Base-by-base conservation (phyloP, 2,329 filamentous ascomycete species). In the Phaeosphaeriaceae sp. region DNA sequence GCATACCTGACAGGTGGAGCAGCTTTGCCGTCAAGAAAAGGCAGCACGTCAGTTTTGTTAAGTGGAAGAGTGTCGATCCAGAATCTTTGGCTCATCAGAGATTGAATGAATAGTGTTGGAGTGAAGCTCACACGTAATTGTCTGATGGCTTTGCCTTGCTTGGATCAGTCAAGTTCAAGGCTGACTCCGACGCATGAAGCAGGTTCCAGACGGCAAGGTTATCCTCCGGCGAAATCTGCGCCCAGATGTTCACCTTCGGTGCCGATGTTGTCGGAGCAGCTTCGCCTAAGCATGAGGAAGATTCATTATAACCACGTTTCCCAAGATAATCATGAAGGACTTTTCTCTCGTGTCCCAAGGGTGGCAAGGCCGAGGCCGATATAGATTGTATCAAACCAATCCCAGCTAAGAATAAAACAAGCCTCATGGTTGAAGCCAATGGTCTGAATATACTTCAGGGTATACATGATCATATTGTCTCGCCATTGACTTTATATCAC, bases 31-130 rank as follows among this genome's bases (percentile, higher is more conserved):
- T 82, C 79, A 1, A 85, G 65, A 63, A 81, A 85, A 0, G 78
- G 73, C 8, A 85, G 64, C 0, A 78, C 81, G 47, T 77, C 75
- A 0, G 79, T 78, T 64, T 86, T 85, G 70, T 85, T 85, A 8
- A 80, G 73, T 30, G 77, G 81, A 2, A 85, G 70, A 0, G 80
- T 79, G 61, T 85, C 83, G 21, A 85, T 77, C 66, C 77, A 81
- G 60, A 75, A 79, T n/a, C 61, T 67, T 40, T 24, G 24, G 26
- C 44, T 9, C 7, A 21, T 50, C 6, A 52, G 11, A 3, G 6
- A 9, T 24, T 23, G 3, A 7, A 6, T 11, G 10, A 23, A 6
- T 4, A 40, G 35, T n/a, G 15, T 4, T 40, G 13, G 15, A 4
- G 13, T 11, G 48, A 19, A 22, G 28, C 5, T 21, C 51, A 66